Conservation (phyloP, 169 alveolate genomes). For the Cryptosporidium meleagridis region DNA sequence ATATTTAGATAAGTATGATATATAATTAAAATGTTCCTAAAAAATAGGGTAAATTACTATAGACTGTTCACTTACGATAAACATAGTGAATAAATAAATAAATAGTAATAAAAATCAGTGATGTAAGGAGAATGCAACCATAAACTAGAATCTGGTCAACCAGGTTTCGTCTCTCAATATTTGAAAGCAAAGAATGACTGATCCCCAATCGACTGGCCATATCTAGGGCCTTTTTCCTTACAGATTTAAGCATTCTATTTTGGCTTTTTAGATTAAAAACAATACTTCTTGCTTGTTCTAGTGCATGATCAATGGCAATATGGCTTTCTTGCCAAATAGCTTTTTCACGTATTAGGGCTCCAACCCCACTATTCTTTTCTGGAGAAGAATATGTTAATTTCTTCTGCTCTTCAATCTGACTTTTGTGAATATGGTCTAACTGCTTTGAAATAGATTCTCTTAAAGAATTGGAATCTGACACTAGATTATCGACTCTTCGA, state of each 20-base stretch:
- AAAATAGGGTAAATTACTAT: too few species aligned
- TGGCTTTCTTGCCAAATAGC: constrained; percentile 68
- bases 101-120: constrained; percentile 14
- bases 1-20: too few species aligned
- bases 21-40: not conserved
- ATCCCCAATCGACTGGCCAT: constrained; percentile 58
- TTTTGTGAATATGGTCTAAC: constrained; percentile 47
- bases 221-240: constrained; percentile 59
- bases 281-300: constrained; percentile 64
- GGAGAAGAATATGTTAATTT: not conserved
- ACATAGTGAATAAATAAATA: constrained; percentile 40
- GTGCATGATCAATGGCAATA: constrained; percentile 54
- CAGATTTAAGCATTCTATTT: constrained; percentile 63
- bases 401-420: constrained; percentile 20
- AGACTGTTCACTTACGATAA: constrained; percentile 5
- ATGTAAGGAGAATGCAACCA: constrained; percentile 51
- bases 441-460: constrained; percentile 58
- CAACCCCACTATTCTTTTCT: constrained; percentile 5
- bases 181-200: constrained; percentile 46
- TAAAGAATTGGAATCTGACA: constrained; percentile 36
- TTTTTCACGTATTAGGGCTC: constrained; percentile 35
- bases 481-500: constrained; percentile 53
- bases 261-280: constrained; percentile 45
- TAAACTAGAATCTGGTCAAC: constrained; percentile 60
- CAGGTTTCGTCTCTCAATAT: constrained; percentile 53